Evolutionary conservation across 768 basidiomycete genomes (phyloP), one percentile per base, ranked within the genome.

Genomic region (Udeniomyces megalosporus): DNA sequence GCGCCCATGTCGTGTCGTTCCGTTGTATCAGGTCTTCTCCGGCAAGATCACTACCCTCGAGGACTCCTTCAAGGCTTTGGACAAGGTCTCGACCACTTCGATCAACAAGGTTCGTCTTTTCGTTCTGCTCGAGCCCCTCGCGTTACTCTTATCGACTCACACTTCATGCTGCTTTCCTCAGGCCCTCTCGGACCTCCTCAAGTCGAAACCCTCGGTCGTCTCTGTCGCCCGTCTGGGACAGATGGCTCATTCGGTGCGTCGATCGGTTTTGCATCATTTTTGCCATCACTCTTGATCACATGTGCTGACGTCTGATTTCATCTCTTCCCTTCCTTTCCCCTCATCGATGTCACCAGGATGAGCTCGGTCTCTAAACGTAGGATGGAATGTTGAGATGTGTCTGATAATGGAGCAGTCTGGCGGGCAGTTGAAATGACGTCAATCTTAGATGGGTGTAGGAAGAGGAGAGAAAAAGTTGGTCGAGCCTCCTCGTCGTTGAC

Each of bases 141-240:
- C 45, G 20, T 22, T 10, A 47, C 64, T 51, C 45, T 49, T 58
- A 17, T 45, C 32, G 42, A 22, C 20, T 10, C 35, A 68, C 68
- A 15, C 42, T 38, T 26, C 29, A 48, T 60, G 52, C 62, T 4
- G 32, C 4, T 12, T 26, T n/a, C 49, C 58, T 3, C 64, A 88
- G 87, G 80, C 82, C 54, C 79, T 82, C 49, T 76, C 83, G 3
- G 73, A 80, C 42, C 79, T 93, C 49, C 74, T 86, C 70, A 80
- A 82, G 72, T 74, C 77, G 68, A 86, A 88, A 75, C 87, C 92
- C 22, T 91, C 89, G 28, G 88, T 79, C 67, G 88, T 96, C 45
- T 85, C 83, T 12, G 79, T 96, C 53, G 95, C 92, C 49, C 82
- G 93, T 70, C 75, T 83, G 67, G 75, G 78, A 68, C 70, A 80